Conservation (phyloP, 257 asterid genomes). For the Vinca minor region DNA sequence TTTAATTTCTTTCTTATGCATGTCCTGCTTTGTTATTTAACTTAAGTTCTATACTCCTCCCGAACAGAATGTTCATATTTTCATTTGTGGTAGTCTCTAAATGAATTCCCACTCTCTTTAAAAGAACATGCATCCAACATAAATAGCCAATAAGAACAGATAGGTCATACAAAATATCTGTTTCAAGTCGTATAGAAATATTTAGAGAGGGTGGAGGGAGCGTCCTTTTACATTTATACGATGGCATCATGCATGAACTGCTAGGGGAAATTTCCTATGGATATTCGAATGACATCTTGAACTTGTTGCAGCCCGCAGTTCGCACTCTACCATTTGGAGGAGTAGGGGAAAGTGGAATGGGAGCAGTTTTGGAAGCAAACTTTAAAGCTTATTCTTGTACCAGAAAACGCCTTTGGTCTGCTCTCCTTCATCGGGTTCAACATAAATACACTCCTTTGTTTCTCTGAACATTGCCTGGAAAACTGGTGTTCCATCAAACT, state of each 20-base stretch:
- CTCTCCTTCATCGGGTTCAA: slow-evolving; percentile 53
- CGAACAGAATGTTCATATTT: no score
- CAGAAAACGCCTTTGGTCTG: slow-evolving; percentile 63
- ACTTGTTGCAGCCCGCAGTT: slow-evolving; percentile 48
- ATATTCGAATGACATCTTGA: slow-evolving; percentile 14
- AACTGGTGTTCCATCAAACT: slow-evolving; percentile 57
- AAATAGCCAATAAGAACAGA: no score
- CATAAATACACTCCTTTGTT: slow-evolving; percentile 65
- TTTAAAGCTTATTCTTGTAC: slow-evolving; percentile 67
- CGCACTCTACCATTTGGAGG: slow-evolving; percentile 79
- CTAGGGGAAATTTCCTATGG: neutral
- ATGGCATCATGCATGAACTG: neutral
- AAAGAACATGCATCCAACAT: no score
- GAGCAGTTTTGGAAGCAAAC: slow-evolving; percentile 29
- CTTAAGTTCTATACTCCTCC: no score
- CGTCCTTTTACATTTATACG: no score
- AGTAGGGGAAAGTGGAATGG: slow-evolving; percentile 94
- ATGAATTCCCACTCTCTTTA: no score
- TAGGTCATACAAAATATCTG: no score
- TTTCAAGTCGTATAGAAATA: no score
- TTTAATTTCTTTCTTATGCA: no score
- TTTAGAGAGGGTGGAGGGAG: no score
- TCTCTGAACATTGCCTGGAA: slow-evolving; percentile 66
- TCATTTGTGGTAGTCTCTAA: no score
- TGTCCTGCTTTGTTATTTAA: no score